Conservation (phyloP, 768 basidiomycete species). For the Mycena vulgaris region DNA sequence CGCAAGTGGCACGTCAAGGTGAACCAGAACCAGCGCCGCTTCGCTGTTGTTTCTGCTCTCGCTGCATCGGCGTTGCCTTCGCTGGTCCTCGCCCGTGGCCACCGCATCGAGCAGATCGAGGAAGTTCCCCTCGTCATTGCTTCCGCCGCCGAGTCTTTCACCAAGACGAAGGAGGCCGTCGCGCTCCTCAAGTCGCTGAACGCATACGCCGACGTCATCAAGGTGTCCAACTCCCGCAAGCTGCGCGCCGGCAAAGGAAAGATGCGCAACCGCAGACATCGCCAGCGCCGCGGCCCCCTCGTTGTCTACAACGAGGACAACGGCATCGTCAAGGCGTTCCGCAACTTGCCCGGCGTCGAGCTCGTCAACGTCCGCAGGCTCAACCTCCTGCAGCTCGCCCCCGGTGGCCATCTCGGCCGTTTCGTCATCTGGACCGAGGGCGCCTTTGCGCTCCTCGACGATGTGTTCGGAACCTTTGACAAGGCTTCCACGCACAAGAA, state of each 20-base stretch:
- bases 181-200: constrained; percentile 91
- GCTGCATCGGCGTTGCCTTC: constrained; percentile 98
- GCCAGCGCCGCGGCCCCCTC: constrained; percentile 96
- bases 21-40: constrained; percentile 99
- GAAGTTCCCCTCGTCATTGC: constrained; percentile 96
- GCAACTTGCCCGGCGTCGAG: constrained; percentile 89
- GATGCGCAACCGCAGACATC: constrained; percentile 95
- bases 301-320: constrained; percentile 98
- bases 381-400: constrained; percentile 99
- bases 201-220: constrained; percentile 94
- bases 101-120: constrained; percentile 97
- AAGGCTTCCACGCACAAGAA: constrained; percentile 90
- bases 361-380: constrained; percentile 92
- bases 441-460: constrained; percentile 93
- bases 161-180: constrained; percentile 98
- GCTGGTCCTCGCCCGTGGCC: constrained; percentile 98
- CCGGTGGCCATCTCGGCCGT: constrained; percentile 98
- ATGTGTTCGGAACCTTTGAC: constrained; percentile 96
- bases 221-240: constrained; percentile 98
- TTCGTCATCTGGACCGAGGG: constrained; percentile 99
- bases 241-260: constrained; percentile 98
- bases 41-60: constrained; percentile 96
- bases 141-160: constrained; percentile 94
- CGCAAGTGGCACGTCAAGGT: constrained; percentile 99
- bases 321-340: constrained; percentile 98